These are phyloP conservation scores for Lachnellula arida DNA, from an alignment of 2,329 filamentous ascomycete species.

Conservation along the genomic window DNA sequence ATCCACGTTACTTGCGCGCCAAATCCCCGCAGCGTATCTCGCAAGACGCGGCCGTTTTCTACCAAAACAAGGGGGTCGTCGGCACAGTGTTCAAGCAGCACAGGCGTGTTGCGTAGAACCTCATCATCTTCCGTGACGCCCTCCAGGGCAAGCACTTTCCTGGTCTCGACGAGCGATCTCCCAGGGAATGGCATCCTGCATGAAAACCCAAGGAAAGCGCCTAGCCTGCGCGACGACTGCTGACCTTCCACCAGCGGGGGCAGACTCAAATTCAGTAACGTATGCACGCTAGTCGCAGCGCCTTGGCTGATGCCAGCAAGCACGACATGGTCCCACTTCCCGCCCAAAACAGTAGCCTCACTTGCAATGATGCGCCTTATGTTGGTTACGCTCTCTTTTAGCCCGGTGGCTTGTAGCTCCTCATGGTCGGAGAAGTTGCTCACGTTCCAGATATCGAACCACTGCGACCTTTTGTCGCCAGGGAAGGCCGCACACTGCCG, in stretches of 20 bases:
- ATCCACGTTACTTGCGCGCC: not conserved
- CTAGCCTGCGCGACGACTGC: not conserved
- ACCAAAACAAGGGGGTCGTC: not conserved
- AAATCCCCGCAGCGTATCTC: not conserved
- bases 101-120: not conserved
- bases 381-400: conserved; percentile 10
- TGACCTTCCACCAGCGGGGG: not conserved
- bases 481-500: conserved; percentile 2
- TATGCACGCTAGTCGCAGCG: not conserved
- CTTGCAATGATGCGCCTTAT: not conserved
- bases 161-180: not conserved
- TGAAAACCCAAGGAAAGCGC: not conserved
- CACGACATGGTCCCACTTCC: conserved; percentile 35
- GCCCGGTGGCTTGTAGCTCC: conserved; percentile 12
- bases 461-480: conserved; percentile 6
- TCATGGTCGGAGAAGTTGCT: conserved; percentile 6
- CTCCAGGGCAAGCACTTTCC: not conserved
- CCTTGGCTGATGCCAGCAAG: conserved; percentile 44
- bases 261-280: not conserved
- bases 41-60: not conserved
- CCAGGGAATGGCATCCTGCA: not conserved
- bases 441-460: conserved; percentile 16
- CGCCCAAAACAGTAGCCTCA: not conserved
- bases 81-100: not conserved
- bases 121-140: not conserved